Percentiles rank a stretch among this genome's conserved stretches.
Evolutionary conservation across 768 basidiomycete genomes (phyloP).

Genomic region (Mycena venus): DNA sequence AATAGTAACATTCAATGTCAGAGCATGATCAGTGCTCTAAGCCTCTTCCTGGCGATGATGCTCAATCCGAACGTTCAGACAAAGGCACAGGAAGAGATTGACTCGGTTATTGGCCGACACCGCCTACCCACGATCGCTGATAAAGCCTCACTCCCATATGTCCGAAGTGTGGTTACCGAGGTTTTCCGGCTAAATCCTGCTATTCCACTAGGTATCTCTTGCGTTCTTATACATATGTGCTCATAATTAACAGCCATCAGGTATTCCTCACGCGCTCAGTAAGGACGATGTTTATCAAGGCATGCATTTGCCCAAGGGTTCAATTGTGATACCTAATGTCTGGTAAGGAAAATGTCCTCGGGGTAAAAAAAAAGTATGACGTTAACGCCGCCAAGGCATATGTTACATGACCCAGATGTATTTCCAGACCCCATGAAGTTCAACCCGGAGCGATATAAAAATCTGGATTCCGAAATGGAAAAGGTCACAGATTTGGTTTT

Average conservation of each 20-base stretch:
- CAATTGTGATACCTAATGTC: conserved; percentile 10
- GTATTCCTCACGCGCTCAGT: background rate
- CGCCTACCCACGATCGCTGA: conserved; percentile 25
- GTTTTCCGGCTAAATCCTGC: conserved; percentile 27
- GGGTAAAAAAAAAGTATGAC: background rate
- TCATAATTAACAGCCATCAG: background rate
- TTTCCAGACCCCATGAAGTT: conserved; percentile 44
- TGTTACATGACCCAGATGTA: conserved; percentile 24
- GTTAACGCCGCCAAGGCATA: background rate
- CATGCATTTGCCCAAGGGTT: conserved; percentile 21
- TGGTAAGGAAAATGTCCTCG: background rate
- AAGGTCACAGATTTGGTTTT: conserved; percentile 23
- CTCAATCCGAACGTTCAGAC: conserved; percentile 26
- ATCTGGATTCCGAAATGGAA: conserved; percentile 22
- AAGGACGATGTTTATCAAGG: conserved; percentile 27
- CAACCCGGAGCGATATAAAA: conserved; percentile 41
- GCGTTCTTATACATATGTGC: background rate
- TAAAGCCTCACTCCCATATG: conserved; percentile 14
- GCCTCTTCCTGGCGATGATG: conserved; percentile 28
- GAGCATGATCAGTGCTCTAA: conserved; percentile 8
- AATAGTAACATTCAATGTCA: no score
- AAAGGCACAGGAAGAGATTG: conserved; percentile 24
- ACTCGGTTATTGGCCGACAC: conserved; percentile 21
- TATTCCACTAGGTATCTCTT: conserved; percentile 30
- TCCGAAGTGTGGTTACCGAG: conserved; percentile 22